phyloP scores from a whole-genome alignment of 2,329 filamentous ascomycete species.

The Trichophyton mentagrophytes region DNA sequence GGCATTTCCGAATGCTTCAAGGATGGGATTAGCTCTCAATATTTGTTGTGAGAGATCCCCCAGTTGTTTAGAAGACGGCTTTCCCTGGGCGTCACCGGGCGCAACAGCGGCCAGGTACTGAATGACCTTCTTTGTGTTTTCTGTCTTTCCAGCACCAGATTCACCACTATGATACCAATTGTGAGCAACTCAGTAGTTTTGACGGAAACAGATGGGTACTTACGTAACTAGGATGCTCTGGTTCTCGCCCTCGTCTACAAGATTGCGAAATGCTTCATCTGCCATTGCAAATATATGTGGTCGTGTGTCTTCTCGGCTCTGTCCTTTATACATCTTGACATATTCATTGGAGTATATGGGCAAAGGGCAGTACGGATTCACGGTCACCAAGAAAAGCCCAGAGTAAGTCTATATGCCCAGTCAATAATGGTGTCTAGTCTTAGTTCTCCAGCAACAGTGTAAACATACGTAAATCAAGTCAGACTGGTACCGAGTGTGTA shows the following conservation, averaged over 20 bases:
- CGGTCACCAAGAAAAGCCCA: constrained; percentile 86
- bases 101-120: constrained; percentile 95
- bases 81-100: constrained; percentile 56
- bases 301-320: constrained; percentile 82
- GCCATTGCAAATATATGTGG: constrained; percentile 98
- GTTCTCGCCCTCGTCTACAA: constrained; percentile 89
- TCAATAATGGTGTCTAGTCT: background rate
- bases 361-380: constrained; percentile 89
- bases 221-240: constrained; percentile 92
- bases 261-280: constrained; percentile 86
- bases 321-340: constrained; percentile 93
- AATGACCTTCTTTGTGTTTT: constrained; percentile 99
- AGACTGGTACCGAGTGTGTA: constrained; percentile 86
- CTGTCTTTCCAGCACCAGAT: constrained; percentile 94
- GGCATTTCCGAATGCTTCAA: constrained; percentile 95
- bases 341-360: constrained; percentile 96
- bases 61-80: constrained; percentile 52
- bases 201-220: constrained; percentile 17
- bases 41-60: constrained; percentile 94
- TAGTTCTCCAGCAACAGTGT: too few species aligned
- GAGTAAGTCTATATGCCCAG: constrained; percentile 62
- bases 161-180: constrained; percentile 48
- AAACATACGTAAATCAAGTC: constrained; percentile 69
- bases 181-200: constrained; percentile 8
- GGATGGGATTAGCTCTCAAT: constrained; percentile 84